Base-by-base conservation (phyloP, 345 rosid species). In the Gossypium stocksii region DNA sequence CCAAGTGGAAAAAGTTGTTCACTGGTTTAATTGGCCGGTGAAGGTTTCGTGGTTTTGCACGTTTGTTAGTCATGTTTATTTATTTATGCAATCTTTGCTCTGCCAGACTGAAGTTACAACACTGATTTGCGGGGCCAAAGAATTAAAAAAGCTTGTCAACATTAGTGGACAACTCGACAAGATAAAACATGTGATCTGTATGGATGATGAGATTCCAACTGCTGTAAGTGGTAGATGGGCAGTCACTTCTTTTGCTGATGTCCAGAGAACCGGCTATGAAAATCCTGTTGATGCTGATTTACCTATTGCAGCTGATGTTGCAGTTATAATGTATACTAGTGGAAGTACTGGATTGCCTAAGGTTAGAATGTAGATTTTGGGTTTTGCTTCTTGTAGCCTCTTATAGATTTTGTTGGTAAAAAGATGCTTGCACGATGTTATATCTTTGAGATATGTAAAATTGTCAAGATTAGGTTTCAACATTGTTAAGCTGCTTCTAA, bases 341-440 rank as follows among this genome's bases (percentile, higher is more conserved):
- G 99, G 99, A 72, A 93, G 99, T 82, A 91, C 98, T 77, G 97
- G 99, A 29, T 78, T 93, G 86, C 98, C 98, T 17, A 96, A 96
- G 97, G 99, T 93, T 77, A 70, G 86, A 76, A 79, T 60, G 41
- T 74, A 46, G 9, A 54, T 70, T 70, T 46, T 22, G 41, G 14
- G 41, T 57, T 78, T 61, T 25, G 44, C 25, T 57, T 48, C 34
- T 63, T 27, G 74, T 77, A 16, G 49, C n/a, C 8, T 11, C n/a
- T 73, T 58, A 1, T 46, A 60, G 22, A 73, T 45, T 44, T 73
- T 72, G 8, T 44, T 0, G 15, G 38, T 23, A 45, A 41, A 59
- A 49, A 14, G 15, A 5, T 57, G 52, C 43, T 67, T 25, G 20
- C 66, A 19, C 27, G 52, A 15, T 71, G 45, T 60, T 59, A 20